Percentiles rank a stretch among this genome's conserved stretches.
Evolutionary conservation across 768 basidiomycete genomes (phyloP).

Genomic region (Boletus edulis): DNA sequence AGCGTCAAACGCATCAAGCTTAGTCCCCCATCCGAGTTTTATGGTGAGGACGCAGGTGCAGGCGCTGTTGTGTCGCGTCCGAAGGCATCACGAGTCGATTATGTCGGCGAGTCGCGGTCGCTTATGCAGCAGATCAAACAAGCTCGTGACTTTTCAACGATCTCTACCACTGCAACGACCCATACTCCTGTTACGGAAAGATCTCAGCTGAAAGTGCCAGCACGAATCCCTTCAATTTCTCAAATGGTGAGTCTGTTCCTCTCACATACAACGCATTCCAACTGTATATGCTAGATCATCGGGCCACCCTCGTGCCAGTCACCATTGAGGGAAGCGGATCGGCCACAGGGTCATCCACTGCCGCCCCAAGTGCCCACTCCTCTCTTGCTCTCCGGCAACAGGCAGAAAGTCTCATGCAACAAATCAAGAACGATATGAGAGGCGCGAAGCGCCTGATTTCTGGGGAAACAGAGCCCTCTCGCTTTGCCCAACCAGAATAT

Average conservation of each 20-base stretch:
- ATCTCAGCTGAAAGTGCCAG: constrained; percentile 2
- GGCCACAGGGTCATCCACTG: constrained; percentile 26
- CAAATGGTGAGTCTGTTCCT: constrained; percentile 15
- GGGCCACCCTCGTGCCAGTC: constrained; percentile 10
- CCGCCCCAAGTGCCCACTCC: constrained; percentile 44
- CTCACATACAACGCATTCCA: not conserved
- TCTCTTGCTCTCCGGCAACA: constrained; percentile 71
- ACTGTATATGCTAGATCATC: constrained; percentile 11
- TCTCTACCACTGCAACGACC: constrained; percentile 58
- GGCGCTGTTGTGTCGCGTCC: constrained; percentile 51
- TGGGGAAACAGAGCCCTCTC: constrained; percentile 57
- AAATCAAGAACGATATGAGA: constrained; percentile 74
- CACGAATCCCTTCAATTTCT: not conserved
- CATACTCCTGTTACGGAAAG: constrained; percentile 23
- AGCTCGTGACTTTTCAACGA: constrained; percentile 74
- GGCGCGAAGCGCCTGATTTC: constrained; percentile 72
- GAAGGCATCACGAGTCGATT: constrained; percentile 53
- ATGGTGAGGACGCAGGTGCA: constrained; percentile 48
- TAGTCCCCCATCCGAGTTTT: constrained; percentile 62
- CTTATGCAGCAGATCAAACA: constrained; percentile 81
- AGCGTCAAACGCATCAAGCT: constrained; percentile 81
- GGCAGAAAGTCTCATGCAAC: constrained; percentile 80
- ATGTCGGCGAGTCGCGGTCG: constrained; percentile 72
- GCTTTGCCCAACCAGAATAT: constrained; percentile 27
- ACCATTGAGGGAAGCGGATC: constrained; percentile 20